phyloP scores from a whole-genome alignment of 441 rosid species.

The Manihot esculenta region DNA sequence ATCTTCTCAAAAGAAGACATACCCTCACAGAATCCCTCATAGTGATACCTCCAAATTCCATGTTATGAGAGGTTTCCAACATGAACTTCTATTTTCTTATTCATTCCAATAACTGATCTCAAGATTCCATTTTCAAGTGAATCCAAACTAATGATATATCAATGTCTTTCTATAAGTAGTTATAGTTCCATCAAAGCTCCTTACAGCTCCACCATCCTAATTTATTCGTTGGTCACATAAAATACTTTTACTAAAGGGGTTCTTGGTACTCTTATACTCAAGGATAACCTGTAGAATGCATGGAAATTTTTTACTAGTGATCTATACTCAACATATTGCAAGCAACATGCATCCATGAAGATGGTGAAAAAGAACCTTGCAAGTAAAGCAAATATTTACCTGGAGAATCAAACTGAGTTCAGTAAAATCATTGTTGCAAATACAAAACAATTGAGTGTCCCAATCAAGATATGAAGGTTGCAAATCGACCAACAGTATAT shows the following conservation, averaged over 20 bases:
- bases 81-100: no score
- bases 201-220: neutral
- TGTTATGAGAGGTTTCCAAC: no score
- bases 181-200: no score
- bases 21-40: no score
- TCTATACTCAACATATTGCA: neutral
- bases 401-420: conserved; percentile 32
- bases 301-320: neutral
- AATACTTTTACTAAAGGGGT: neutral
- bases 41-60: no score
- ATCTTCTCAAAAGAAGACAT: no score
- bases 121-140: neutral
- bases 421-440: conserved; percentile 44
- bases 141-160: neutral
- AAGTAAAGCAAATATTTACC: conserved; percentile 36
- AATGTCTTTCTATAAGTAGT: no score
- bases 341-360: neutral
- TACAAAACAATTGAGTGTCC: neutral
- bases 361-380: neutral
- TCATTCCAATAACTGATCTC: neutral
- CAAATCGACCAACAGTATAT: neutral
- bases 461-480: neutral
- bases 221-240: neutral
- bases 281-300: neutral
- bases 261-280: no score